A percentile compares a stretch with the other conserved stretches of the same genome.
These are phyloP conservation scores for Meredithiella fracta DNA, from an alignment of 2,329 filamentous ascomycete species.

Conservation along the genomic window DNA sequence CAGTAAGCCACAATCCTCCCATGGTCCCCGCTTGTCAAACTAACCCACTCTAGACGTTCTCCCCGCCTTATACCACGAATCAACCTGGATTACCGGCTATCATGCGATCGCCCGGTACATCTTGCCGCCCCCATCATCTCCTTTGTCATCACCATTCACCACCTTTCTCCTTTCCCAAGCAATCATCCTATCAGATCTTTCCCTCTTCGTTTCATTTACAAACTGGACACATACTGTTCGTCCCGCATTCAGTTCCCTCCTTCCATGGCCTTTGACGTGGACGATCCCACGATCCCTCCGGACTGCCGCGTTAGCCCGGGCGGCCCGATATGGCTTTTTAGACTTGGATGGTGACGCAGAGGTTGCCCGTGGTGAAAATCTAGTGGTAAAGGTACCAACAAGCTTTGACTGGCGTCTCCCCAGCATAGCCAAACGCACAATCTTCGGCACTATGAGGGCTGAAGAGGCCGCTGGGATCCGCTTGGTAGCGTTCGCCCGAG, in stretches of 20 bases:
- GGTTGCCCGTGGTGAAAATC: constrained; percentile 19
- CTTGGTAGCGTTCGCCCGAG: constrained; percentile 53
- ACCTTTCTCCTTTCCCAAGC: constrained; percentile 60
- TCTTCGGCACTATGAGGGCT: constrained; percentile 48
- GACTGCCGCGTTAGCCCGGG: constrained; percentile 50
- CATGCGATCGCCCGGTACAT: constrained; percentile 39
- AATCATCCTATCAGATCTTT: constrained; percentile 67
- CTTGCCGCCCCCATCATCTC: constrained; percentile 21
- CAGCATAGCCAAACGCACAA: constrained; percentile 30
- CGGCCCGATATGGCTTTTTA: constrained; percentile 52
- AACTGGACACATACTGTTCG: constrained; percentile 70
- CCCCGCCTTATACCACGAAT: constrained; percentile 36
- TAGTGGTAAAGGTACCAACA: constrained; percentile 21
- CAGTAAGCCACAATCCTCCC: constrained; percentile 35
- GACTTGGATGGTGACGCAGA: constrained; percentile 45
- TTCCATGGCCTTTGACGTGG: constrained; percentile 81
- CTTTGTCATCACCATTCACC: constrained; percentile 36
- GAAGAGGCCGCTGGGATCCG: constrained; percentile 59
- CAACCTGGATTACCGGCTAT: constrained; percentile 43
- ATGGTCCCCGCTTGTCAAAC: background rate
- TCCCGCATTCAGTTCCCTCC: constrained; percentile 61
- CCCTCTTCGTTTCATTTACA: constrained; percentile 73
- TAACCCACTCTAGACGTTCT: constrained; percentile 29
- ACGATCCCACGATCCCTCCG: constrained; percentile 61
- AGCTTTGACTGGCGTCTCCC: constrained; percentile 26